Percentiles rank a stretch among this genome's conserved stretches.
phyloP scores from a whole-genome alignment of 345 rosid species.

The Geranium brycei region DNA sequence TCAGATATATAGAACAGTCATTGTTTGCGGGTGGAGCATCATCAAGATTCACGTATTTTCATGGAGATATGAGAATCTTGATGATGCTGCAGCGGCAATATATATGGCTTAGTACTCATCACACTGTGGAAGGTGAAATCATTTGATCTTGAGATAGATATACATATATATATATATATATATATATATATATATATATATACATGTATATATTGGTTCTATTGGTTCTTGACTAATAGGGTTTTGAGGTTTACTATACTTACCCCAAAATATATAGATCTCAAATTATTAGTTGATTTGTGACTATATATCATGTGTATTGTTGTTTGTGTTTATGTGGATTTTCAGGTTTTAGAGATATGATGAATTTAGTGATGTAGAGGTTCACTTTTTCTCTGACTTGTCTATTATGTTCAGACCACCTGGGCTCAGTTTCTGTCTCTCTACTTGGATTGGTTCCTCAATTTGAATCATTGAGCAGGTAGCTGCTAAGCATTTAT shows the following conservation, averaged over 20 bases:
- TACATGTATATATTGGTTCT: no score
- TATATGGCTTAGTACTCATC: slow-evolving; percentile 26
- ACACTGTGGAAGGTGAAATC: not conserved
- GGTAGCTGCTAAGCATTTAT: slow-evolving; percentile 7
- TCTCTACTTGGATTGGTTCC: slow-evolving; percentile 13
- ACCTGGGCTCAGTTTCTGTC: slow-evolving; percentile 22
- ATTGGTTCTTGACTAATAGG: no score
- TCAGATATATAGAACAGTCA: slow-evolving; percentile 28
- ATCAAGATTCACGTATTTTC: slow-evolving; percentile 72
- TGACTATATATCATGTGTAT: no score
- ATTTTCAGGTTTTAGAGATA: slow-evolving; percentile 6
- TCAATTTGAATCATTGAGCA: slow-evolving; percentile 6
- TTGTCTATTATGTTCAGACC: slow-evolving; percentile 6
- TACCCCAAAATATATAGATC: no score
- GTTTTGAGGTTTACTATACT: no score
- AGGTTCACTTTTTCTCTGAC: slow-evolving; percentile 9
- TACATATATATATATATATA: no score
- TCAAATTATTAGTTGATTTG: no score
- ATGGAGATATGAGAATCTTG: slow-evolving; percentile 62
- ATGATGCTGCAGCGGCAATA: slow-evolving; percentile 95
- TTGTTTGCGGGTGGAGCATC: slow-evolving; percentile 78
- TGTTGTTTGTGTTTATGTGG: slow-evolving; percentile 2
- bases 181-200: no score
- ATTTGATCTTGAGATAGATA: no score
- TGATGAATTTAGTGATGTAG: slow-evolving; percentile 3